Conservation (phyloP, 148 eudicot species). For the Chenopodium album region DNA sequence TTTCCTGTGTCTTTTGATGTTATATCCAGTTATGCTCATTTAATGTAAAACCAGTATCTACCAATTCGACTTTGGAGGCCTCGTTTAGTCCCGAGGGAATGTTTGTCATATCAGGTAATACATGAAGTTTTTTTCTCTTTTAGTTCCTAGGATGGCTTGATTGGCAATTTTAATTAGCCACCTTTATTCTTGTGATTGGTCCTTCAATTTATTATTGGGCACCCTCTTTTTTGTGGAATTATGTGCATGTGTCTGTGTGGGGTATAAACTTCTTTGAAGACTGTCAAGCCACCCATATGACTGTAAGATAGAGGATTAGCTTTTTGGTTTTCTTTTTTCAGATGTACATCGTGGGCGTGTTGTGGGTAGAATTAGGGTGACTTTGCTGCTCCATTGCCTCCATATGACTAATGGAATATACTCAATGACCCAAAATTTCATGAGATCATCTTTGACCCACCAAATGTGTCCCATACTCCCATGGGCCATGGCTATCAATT, state of each 20-base stretch:
- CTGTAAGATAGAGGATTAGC: too few species aligned
- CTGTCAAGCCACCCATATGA: neutral
- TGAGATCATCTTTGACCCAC: neutral
- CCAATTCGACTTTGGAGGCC: slow-evolving; percentile 78
- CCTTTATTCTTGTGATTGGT: neutral
- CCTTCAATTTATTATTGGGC: neutral
- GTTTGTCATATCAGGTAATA: slow-evolving; percentile 87
- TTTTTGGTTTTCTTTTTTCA: too few species aligned
- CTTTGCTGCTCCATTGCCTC: too few species aligned
- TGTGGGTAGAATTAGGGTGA: too few species aligned
- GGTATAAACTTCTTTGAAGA: neutral
- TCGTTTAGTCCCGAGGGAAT: slow-evolving; percentile 92
- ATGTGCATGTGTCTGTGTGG: neutral
- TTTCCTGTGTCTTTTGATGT: slow-evolving; percentile 5
- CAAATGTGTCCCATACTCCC: neutral
- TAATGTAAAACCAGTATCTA: slow-evolving; percentile 79
- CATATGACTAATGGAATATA: too few species aligned
- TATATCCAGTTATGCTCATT: slow-evolving; percentile 51
- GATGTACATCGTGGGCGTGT: too few species aligned
- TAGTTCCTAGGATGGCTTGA: neutral
- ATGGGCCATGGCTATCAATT: neutral
- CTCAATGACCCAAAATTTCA: neutral
- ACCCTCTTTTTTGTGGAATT: neutral
- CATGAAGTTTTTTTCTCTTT: neutral
- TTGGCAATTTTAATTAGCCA: neutral